phyloP scores from a whole-genome alignment of 1,284 basidiomycete genomes.

The Crocinoboletus sp. region DNA sequence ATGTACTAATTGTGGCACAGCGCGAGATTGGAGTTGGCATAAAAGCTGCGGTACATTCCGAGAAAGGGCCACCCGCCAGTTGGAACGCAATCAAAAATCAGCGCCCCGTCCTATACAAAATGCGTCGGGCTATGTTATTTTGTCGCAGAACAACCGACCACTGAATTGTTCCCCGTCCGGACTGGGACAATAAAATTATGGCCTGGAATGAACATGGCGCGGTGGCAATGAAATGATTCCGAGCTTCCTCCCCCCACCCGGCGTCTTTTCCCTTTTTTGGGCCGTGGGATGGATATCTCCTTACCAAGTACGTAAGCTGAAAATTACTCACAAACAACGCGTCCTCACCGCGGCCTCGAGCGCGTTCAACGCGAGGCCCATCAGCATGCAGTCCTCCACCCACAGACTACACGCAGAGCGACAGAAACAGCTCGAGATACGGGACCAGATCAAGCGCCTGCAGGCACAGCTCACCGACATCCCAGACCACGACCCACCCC shows the following conservation, averaged over 20 bases:
- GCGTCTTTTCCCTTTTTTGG: constrained; percentile 1
- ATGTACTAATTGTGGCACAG: constrained; percentile 30
- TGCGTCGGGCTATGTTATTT: too few relatives aligned
- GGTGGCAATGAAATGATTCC: constrained; percentile 13
- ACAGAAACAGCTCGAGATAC: constrained; percentile 35
- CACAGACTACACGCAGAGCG: constrained; percentile 26
- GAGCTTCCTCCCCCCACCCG: background rate
- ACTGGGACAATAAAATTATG: constrained; percentile 6
- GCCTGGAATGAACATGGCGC: constrained; percentile 9
- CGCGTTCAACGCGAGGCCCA: constrained; percentile 14
- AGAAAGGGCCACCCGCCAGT: constrained; percentile 13
- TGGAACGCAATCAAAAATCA: too few relatives aligned
- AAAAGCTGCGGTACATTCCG: constrained; percentile 32
- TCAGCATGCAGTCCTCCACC: constrained; percentile 35
- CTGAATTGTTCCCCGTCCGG: constrained; percentile 1
- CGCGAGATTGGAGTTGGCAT: constrained; percentile 20
- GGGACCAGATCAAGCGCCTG: constrained; percentile 39
- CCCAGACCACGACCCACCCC: constrained; percentile 24
- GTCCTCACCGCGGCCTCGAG: constrained; percentile 14
- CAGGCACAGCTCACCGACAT: constrained; percentile 40
- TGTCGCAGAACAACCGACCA: constrained; percentile 2
- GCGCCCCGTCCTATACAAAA: too few relatives aligned
- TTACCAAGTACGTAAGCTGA: constrained; percentile 22
- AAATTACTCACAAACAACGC: constrained; percentile 16
- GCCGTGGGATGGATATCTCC: constrained; percentile 14